Evolutionary conservation across 768 basidiomycete genomes (phyloP), one percentile per base, ranked within the genome.

Genomic region (Pleurotus sapidus): DNA sequence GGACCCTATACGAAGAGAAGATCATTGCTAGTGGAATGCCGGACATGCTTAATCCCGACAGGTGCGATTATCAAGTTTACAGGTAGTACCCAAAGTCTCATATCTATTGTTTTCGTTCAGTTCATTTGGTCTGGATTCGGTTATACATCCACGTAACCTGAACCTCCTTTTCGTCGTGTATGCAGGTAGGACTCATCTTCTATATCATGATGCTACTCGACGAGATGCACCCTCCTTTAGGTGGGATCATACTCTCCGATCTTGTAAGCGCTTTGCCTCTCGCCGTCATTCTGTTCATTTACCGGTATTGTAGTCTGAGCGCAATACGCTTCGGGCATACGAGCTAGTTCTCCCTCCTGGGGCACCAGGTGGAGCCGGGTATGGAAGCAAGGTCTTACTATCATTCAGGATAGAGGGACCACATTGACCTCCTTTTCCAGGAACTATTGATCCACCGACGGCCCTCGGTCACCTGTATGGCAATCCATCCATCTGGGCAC

Each of bases 131-230:
- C 72, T 91, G 5, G 90, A 91, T 55, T 65, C 83, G 5, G 75
- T 86, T 5, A 68, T 82, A 25, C 89, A 92, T 67, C 91, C 91
- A 25, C 77, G 91, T 59, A 82, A 92, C 62, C 66, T 93, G 46
- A 87, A 89, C 63, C 74, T 84, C 20, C 63, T 91, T 15, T 86
- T 93, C 61, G 75, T 93, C 17, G 88, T 82, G n/a, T 92, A 89
- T 68, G 80, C 82, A 74, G 87, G 89, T 87, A 59, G 34, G 77
- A 60, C n/a, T 42, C 8, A 20, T 43, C 15, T 37, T 37, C 30
- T 34, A 34, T 34, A 34, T 34, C 8, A 8, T 11, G 30, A 34
- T 34, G 9, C 9, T 3, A 34, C 30, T 34, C 30, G 9, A 9
- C 30, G 30, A 11, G 8, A 34, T 34, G 30, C 30, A 34, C 30